Evolutionary conservation across 1,139 yeast species (phyloP).

Genomic region (Scheffersomyces quercinus): DNA sequence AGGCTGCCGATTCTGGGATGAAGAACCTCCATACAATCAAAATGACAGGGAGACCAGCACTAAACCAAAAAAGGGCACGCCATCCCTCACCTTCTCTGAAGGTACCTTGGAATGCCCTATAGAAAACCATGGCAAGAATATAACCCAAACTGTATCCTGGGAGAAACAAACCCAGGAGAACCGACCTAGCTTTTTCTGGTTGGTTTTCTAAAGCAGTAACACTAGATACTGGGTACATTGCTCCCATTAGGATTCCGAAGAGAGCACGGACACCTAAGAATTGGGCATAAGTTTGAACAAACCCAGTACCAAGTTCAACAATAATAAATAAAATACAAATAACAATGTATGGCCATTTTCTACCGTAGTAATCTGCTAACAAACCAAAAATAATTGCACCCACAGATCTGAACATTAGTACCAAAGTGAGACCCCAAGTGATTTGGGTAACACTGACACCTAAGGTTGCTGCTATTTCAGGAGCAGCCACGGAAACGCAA

Average conservation of each 20-base stretch:
- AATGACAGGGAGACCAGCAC: constrained; percentile 66
- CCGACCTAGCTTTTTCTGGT: constrained; percentile 62
- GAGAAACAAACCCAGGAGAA: constrained; percentile 67
- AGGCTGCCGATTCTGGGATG: constrained; percentile 65
- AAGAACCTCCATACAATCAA: constrained; percentile 54
- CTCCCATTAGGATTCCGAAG: constrained; percentile 72
- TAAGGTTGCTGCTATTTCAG: constrained; percentile 55
- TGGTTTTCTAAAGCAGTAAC: constrained; percentile 70
- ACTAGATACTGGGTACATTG: constrained; percentile 66
- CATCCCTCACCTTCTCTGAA: constrained; percentile 49
- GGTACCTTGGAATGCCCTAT: constrained; percentile 58
- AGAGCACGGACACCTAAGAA: constrained; percentile 71
- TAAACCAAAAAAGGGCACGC: constrained; percentile 82
- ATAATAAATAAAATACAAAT: constrained; percentile 54
- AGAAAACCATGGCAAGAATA: constrained; percentile 62
- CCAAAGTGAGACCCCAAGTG: constrained; percentile 82
- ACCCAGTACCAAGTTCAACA: constrained; percentile 73
- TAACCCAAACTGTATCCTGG: constrained; percentile 77
- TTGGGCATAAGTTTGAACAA: constrained; percentile 60
- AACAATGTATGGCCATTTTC: constrained; percentile 67
- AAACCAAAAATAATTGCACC: constrained; percentile 75
- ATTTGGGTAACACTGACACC: constrained; percentile 51
- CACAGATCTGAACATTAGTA: constrained; percentile 75
- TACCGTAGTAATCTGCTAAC: constrained; percentile 66
- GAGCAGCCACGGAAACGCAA: constrained; percentile 62